phyloP scores from a whole-genome alignment of 2,329 filamentous ascomycete genomes.

The Tolypocladium inflatum region DNA sequence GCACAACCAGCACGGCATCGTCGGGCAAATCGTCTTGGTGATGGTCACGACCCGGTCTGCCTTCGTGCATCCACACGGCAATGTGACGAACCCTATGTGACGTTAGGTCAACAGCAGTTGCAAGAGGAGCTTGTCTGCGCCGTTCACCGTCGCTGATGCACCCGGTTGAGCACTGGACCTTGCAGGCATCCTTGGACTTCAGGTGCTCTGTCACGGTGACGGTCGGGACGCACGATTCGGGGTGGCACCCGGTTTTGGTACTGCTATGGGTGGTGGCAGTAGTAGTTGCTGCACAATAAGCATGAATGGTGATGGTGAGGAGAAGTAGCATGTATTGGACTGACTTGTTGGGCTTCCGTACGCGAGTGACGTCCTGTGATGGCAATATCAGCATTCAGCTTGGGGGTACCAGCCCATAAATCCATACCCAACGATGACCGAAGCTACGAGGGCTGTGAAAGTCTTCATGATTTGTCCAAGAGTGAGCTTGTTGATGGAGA shows the following conservation, averaged over 20 bases:
- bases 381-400: background rate
- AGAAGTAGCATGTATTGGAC: background rate
- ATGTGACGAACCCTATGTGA: constrained; percentile 5
- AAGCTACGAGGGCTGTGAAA: background rate
- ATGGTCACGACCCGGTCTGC: constrained; percentile 6
- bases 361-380: background rate
- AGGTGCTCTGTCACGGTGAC: constrained; percentile 7
- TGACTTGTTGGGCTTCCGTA: background rate
- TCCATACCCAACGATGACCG: background rate
- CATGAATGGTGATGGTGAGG: background rate
- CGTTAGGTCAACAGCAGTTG: background rate
- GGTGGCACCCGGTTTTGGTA: background rate
- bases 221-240: constrained; percentile 6
- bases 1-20: constrained; percentile 6
- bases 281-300: background rate
- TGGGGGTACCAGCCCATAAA: background rate
- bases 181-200: constrained; percentile 4
- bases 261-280: background rate
- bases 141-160: constrained; percentile 10
- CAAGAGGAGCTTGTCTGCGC: background rate
- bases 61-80: constrained; percentile 10
- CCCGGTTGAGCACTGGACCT: constrained; percentile 6
- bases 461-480: background rate
- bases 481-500: too few relatives aligned
- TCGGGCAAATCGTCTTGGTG: constrained; percentile 9